Conservation (phyloP, 1,139 yeast species). For the Starmera stellimalicola region DNA sequence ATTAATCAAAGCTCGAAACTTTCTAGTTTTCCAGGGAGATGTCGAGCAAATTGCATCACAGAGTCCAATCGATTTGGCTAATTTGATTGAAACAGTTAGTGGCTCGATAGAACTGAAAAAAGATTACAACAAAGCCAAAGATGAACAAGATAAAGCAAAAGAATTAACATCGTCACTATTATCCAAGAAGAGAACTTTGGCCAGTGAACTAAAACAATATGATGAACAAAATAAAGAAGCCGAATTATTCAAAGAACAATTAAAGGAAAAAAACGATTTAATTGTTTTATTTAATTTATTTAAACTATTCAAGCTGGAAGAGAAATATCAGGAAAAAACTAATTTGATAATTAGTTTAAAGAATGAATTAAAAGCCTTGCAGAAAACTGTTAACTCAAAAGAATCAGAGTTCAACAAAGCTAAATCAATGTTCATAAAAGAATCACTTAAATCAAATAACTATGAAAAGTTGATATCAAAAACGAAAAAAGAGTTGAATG, state of each 20-base stretch:
- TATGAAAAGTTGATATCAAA: slow-evolving; percentile 31
- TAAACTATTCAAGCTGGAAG: slow-evolving; percentile 59
- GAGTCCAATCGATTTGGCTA: slow-evolving; percentile 66
- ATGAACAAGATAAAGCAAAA: slow-evolving; percentile 58
- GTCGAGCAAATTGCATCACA: slow-evolving; percentile 92
- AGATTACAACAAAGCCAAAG: slow-evolving; percentile 62
- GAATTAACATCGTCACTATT: slow-evolving; percentile 58
- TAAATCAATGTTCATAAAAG: slow-evolving; percentile 38
- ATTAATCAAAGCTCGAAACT: slow-evolving; percentile 81
- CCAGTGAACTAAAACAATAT: slow-evolving; percentile 72
- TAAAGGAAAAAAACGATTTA: slow-evolving; percentile 39
- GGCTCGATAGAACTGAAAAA: slow-evolving; percentile 63
- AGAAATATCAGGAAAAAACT: slow-evolving; percentile 28
- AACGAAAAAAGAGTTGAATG: slow-evolving; percentile 33
- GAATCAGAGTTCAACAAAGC: slow-evolving; percentile 20
- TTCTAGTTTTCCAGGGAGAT: slow-evolving; percentile 93
- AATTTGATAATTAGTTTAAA: slow-evolving; percentile 23
- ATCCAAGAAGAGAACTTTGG: slow-evolving; percentile 62
- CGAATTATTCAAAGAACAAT: slow-evolving; percentile 51
- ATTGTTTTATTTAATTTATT: slow-evolving; percentile 47
- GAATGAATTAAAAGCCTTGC: slow-evolving; percentile 24
- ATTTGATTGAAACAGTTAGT: slow-evolving; percentile 70
- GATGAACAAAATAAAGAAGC: slow-evolving; percentile 71
- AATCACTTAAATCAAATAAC: slow-evolving; percentile 33
- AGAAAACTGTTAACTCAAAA: slow-evolving; percentile 19